These are phyloP conservation scores for Talaromyces sp. DNA, from an alignment of 2,329 filamentous ascomycete species.

Conservation along the genomic window DNA sequence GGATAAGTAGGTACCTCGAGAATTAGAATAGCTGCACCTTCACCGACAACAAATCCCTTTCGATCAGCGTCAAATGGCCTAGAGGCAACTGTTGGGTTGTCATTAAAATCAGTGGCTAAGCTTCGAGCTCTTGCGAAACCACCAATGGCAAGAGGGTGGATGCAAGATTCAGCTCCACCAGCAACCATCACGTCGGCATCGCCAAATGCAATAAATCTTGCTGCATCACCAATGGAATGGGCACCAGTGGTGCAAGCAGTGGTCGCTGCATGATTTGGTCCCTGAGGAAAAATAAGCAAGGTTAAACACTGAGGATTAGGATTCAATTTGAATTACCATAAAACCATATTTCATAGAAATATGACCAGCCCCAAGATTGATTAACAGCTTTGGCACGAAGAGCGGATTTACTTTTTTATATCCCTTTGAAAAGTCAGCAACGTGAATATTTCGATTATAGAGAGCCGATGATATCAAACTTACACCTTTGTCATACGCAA, in stretches of 20 bases:
- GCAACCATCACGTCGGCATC: conserved; percentile 95
- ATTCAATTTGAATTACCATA: conserved; percentile 45
- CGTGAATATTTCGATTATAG: neutral
- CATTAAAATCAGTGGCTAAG: conserved; percentile 78
- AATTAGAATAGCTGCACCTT: conserved; percentile 85
- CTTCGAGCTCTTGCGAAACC: conserved; percentile 89
- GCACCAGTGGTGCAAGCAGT: conserved; percentile 96
- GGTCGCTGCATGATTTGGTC: conserved; percentile 88
- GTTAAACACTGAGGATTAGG: neutral
- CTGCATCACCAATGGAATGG: conserved; percentile 90
- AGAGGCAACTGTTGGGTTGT: conserved; percentile 69
- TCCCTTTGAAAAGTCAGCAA: conserved; percentile 58
- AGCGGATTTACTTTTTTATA: conserved; percentile 91
- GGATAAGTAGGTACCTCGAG: conserved; percentile 62
- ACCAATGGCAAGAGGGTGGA: conserved; percentile 89
- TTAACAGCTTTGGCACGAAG: conserved; percentile 89
- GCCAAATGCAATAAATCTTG: conserved; percentile 86
- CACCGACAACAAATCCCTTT: conserved; percentile 86
- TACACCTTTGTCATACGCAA: conserved; percentile 74
- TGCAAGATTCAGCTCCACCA: conserved; percentile 93
- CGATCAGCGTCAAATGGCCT: conserved; percentile 83
- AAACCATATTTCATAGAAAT: conserved; percentile 92
- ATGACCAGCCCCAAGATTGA: conserved; percentile 93
- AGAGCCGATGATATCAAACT: conserved; percentile 30
- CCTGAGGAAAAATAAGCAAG: conserved; percentile 48